phyloP scores from a whole-genome alignment of 73 alveolate species.

The Paramecium caudatum region DNA sequence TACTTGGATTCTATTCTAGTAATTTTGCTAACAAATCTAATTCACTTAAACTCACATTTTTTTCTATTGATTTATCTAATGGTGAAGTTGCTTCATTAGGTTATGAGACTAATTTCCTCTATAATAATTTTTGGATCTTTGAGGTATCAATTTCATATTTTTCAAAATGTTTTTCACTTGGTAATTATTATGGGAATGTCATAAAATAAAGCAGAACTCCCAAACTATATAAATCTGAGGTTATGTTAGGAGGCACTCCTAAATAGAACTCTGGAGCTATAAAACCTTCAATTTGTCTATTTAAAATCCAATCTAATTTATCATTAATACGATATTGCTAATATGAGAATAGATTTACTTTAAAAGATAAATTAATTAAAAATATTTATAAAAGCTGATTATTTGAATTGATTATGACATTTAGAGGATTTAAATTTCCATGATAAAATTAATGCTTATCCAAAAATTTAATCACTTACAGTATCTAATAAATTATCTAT shows the following conservation, averaged over 20 bases:
- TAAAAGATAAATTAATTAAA: slow-evolving; percentile 25
- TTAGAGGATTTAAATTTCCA: slow-evolving; percentile 63
- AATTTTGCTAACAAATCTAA: slow-evolving; percentile 36
- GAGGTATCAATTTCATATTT: neutral
- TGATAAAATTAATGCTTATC: slow-evolving; percentile 64
- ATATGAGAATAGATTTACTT: neutral
- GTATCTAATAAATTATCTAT: slow-evolving; percentile 13
- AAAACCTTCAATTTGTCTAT: slow-evolving; percentile 63
- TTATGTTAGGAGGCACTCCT: slow-evolving; percentile 60
- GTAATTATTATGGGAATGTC: slow-evolving; percentile 36
- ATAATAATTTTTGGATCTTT: neutral
- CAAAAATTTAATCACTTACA: slow-evolving; percentile 31
- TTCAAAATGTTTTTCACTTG: slow-evolving; percentile 13
- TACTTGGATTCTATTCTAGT: slow-evolving; percentile 21
- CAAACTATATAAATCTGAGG: slow-evolving; percentile 57
- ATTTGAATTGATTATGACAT: slow-evolving; percentile 41
- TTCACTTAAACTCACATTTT: slow-evolving; percentile 28
- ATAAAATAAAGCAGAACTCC: slow-evolving; percentile 52
- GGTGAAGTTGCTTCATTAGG: neutral
- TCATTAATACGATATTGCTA: slow-evolving; percentile 55
- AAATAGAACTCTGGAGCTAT: slow-evolving; percentile 59
- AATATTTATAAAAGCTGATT: slow-evolving; percentile 37
- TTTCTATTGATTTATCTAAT: neutral
- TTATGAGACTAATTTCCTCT: neutral
- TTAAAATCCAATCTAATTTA: slow-evolving; percentile 55